Evolutionary conservation across 23 red algal species (phyloP).

Genomic region (Agarophyton chilense): DNA sequence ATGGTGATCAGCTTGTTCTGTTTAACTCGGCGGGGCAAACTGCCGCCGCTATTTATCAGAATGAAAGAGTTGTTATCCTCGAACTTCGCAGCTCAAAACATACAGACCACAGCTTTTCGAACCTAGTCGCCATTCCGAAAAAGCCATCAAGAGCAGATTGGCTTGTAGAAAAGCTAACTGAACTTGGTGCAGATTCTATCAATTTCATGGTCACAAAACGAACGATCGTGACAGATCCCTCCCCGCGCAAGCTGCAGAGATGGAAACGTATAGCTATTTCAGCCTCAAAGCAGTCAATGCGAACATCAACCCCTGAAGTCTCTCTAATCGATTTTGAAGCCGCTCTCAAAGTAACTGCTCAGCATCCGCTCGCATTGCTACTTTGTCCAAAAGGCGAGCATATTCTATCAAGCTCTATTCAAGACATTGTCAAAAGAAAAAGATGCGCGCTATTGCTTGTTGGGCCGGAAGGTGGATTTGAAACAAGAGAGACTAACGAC

Average conservation of each 20-base stretch:
- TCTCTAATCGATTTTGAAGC: not conserved
- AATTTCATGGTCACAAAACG: constrained; percentile 17
- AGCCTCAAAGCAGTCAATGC: constrained; percentile 86
- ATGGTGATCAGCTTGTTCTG: constrained; percentile 37
- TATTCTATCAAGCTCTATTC: not conserved
- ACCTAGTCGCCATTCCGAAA: constrained; percentile 45
- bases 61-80: not conserved
- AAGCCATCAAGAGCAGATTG: constrained; percentile 67
- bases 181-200: constrained; percentile 73
- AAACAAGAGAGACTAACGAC: constrained; percentile 42
- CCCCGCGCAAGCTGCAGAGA: constrained; percentile 15
- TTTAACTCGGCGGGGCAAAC: constrained; percentile 43
- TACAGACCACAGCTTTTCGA: not conserved
- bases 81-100: not conserved
- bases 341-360: not conserved
- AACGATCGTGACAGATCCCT: not conserved
- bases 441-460: constrained; percentile 20
- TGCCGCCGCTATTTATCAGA: constrained; percentile 25
- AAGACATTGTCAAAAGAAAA: not conserved
- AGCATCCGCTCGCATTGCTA: not conserved
- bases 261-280: constrained; percentile 73
- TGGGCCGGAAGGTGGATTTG: constrained; percentile 94
- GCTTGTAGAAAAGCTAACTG: constrained; percentile 90
- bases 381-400: constrained; percentile 37
- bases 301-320: constrained; percentile 30